Evolutionary conservation across 2,329 filamentous ascomycete species (phyloP), one percentile per base, ranked within the genome.

Genomic region (Stagonosporopsis vannaccii): DNA sequence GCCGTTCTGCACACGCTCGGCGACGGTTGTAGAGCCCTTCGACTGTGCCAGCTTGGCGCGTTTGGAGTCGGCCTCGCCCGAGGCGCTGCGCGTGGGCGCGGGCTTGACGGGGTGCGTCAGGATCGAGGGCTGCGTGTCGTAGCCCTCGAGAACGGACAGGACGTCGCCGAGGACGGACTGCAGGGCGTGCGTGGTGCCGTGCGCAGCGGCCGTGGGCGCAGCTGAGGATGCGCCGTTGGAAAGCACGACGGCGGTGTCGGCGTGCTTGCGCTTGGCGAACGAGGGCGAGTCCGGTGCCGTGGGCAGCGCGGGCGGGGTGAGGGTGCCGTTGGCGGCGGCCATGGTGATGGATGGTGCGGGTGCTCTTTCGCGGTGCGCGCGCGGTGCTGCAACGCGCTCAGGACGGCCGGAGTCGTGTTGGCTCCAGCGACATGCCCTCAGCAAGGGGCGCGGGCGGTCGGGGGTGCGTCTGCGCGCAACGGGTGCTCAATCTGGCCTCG

Each of bases 121-220:
- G 57, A 82, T 77, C 17, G 80, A 81, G 17, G 80, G 79, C 11
- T 72, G 67, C 2, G 78, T 79, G 64, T 82, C 80, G 55, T 77
- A 74, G 62, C 75, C 74, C 61, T 76, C 70, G 26, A 82, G 60
- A 1, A 82, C 68, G 15, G 73, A 69, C 12, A 80, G 56, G 19
- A 82, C 72, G 58, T 81, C 78, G 12, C 66, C 63, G 33, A 81
- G 73, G 17, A 70, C 64, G 2, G 60, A 50, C 56, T 73, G 70
- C 50, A 75, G 51, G 39, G 68, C 63, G 67, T 69, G 66, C 44
- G 66, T 58, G 47, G 64, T 51, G 2, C 56, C 57, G 32, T 61
- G 63, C 12, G 56, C 60, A 19, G 55, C 25, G 54, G 62, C 51
- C 37, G 43, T 59, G 45, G 58, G 50, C 56, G 61, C 66, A 52